Percentiles rank a stretch among this genome's conserved stretches.
phyloP scores from a whole-genome alignment of 2,329 filamentous ascomycete genomes.

The Cladophialophora carrionii region DNA sequence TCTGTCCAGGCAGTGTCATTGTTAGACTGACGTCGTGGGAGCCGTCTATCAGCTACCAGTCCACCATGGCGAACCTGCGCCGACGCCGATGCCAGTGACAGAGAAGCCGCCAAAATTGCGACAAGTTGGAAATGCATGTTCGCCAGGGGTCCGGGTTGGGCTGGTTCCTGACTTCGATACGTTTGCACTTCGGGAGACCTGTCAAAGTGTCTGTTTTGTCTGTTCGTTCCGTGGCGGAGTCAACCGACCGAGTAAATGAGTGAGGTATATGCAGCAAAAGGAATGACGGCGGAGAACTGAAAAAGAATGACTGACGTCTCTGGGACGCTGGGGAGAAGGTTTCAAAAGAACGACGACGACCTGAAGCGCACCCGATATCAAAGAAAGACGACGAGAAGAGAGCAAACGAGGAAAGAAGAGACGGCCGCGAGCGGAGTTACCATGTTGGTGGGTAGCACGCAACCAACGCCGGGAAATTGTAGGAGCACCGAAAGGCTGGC shows the following conservation, averaged over 20 bases:
- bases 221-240: conserved; percentile 22
- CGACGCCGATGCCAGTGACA: conserved; percentile 22
- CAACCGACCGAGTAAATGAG: conserved; percentile 26
- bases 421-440: conserved; percentile 7
- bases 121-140: conserved; percentile 32
- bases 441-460: conserved; percentile 19
- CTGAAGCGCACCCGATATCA: conserved; percentile 19
- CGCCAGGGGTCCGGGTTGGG: not conserved
- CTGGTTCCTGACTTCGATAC: conserved; percentile 3
- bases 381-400: conserved; percentile 14
- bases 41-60: not conserved
- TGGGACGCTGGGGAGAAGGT: conserved; percentile 29
- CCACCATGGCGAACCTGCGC: conserved; percentile 31
- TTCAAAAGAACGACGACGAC: conserved; percentile 31
- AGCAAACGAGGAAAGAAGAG: conserved; percentile 13
- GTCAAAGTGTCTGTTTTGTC: conserved; percentile 22
- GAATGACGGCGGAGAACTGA: conserved; percentile 19
- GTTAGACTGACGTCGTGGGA: conserved; percentile 22
- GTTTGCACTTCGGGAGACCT: conserved; percentile 13
- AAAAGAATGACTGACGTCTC: conserved; percentile 36
- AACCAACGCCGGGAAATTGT: conserved; percentile 29
- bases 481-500: conserved; percentile 23
- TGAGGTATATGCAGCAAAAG: conserved; percentile 1
- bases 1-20: conserved; percentile 21
- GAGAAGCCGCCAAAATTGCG: conserved; percentile 26